Evolutionary conservation across 441 rosid species (phyloP).

Genomic region (Mallotus japonicus): DNA sequence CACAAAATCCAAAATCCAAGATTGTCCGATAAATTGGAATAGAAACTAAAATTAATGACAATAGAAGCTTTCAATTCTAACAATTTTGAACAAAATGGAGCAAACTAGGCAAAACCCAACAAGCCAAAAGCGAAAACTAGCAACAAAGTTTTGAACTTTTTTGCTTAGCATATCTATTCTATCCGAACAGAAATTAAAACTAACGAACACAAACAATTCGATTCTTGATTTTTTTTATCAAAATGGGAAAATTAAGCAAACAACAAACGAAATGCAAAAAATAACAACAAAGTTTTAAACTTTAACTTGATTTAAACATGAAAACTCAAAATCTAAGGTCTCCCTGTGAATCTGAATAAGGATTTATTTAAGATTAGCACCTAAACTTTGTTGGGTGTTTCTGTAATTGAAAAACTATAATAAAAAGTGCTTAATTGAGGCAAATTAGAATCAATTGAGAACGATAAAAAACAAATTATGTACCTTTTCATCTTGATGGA

Average conservation of each 20-base stretch:
- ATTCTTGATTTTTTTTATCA: background rate
- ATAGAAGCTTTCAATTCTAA: background rate
- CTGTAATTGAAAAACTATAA: too few relatives aligned
- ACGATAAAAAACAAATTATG: too few relatives aligned
- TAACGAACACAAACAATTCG: too few relatives aligned
- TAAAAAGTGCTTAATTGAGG: too few relatives aligned
- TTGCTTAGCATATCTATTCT: background rate
- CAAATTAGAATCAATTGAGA: too few relatives aligned
- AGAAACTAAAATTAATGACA: background rate
- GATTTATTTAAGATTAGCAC: background rate
- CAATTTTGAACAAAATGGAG: background rate
- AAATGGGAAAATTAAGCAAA: background rate
- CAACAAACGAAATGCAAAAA: background rate
- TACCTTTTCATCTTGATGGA: conserved; percentile 72
- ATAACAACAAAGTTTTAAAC: background rate
- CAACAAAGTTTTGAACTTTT: background rate
- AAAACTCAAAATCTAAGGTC: background rate
- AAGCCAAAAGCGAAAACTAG: background rate
- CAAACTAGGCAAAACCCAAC: background rate
- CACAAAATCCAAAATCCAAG: background rate
- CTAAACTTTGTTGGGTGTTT: background rate
- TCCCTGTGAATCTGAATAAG: background rate
- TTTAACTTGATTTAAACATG: background rate
- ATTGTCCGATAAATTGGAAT: background rate
- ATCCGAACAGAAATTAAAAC: too few relatives aligned